A percentile compares a stretch with the other conserved stretches of the same genome.
Evolutionary conservation across 2,329 filamentous ascomycete species (phyloP).

Genomic region (Cladosporium oxysporum): DNA sequence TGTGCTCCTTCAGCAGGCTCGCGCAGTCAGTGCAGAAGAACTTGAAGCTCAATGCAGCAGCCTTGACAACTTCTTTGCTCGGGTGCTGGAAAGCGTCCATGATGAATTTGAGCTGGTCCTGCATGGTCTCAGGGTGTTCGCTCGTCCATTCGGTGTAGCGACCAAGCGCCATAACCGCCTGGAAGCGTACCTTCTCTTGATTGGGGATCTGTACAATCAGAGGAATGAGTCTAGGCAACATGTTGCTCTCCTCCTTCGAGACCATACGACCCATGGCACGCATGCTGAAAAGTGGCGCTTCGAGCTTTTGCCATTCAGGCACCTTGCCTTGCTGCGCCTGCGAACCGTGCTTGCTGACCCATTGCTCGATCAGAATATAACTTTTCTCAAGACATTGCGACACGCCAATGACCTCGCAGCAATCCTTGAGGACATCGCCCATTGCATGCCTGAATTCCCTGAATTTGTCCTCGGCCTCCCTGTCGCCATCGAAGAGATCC

Average conservation of each 20-base stretch:
- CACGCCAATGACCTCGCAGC: conserved; percentile 93
- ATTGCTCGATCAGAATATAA: conserved; percentile 79
- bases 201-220: conserved; percentile 90
- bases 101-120: conserved; percentile 93
- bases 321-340: conserved; percentile 74
- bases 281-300: conserved; percentile 93
- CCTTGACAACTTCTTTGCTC: conserved; percentile 87
- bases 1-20: conserved; percentile 78
- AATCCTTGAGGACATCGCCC: conserved; percentile 96
- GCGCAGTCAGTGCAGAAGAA: conserved; percentile 97
- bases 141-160: conserved; percentile 98
- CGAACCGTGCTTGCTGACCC: conserved; percentile 80
- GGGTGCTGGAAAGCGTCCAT: conserved; percentile 87
- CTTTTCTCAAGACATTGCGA: conserved; percentile 89
- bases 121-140: conserved; percentile 86
- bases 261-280: conserved; percentile 97
- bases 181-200: conserved; percentile 97
- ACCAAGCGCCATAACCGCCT: conserved; percentile 95
- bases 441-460: conserved; percentile 94
- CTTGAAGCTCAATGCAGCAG: conserved; percentile 90
- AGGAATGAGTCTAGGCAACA: conserved; percentile 89
- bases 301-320: conserved; percentile 93
- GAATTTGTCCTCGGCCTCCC: conserved; percentile 95
- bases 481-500: conserved; percentile 92
- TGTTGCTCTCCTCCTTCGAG: conserved; percentile 79